Conservation (phyloP, 208 protist species). For the Trypanosoma boissoni region DNA sequence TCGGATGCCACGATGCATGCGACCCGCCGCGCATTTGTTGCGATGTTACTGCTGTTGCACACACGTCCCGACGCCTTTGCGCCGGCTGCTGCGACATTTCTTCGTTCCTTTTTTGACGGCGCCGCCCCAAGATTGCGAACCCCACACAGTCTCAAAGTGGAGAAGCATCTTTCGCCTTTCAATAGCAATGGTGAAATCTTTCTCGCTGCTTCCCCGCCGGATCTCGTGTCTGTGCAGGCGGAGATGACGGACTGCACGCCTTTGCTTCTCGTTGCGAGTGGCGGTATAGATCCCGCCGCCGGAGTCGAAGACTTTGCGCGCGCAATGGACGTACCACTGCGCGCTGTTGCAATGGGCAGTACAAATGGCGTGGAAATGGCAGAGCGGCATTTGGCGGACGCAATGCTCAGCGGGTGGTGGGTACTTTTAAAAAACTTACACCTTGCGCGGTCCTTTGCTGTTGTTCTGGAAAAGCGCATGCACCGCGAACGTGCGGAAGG, state of each 20-base stretch:
- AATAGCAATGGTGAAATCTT: conserved; percentile 30
- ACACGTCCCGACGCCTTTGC: conserved; percentile 76
- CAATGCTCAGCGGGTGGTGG: conserved; percentile 90
- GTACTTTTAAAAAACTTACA: conserved; percentile 99
- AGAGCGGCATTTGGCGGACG: conserved; percentile 87
- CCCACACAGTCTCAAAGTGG: no score
- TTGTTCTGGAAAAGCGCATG: conserved; percentile 95
- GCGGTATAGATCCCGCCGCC: conserved; percentile 94
- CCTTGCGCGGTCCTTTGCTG: conserved; percentile 93
- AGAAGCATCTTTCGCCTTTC: no score
- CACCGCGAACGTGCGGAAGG: conserved; percentile 76
- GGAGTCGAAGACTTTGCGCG: conserved; percentile 90
- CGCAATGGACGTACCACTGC: conserved; percentile 46
- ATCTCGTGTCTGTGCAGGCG: conserved; percentile 43
- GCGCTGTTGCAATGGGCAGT: conserved; percentile 95
- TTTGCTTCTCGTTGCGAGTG: conserved; percentile 82
- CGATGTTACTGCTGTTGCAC: conserved; percentile 67
- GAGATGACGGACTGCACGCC: conserved; percentile 70
- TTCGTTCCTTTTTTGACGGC: conserved; percentile 69
- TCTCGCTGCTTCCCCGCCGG: conserved; percentile 44
- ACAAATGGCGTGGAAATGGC: conserved; percentile 91
- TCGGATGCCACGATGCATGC: conserved; percentile 32
- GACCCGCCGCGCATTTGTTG: conserved; percentile 51
- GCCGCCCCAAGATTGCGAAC: conserved; percentile 1
- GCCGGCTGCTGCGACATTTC: conserved; percentile 46